These are phyloP conservation scores for Wickerhamomyces canadensis DNA, from an alignment of 805 yeast species.

Conservation along the genomic window DNA sequence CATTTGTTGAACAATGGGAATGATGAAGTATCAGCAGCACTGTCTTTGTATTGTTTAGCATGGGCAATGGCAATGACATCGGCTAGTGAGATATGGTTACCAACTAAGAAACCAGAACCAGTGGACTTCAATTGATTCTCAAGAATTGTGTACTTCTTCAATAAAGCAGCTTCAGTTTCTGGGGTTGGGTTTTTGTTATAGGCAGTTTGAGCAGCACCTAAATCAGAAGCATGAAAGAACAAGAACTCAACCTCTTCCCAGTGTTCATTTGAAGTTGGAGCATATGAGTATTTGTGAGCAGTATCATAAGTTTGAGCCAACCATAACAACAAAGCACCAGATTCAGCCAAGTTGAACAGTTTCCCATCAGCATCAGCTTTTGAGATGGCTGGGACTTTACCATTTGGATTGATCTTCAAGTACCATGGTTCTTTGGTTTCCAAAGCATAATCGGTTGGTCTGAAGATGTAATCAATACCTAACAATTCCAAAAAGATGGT, in stretches of 20 bases:
- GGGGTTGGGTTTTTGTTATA: conserved; percentile 34
- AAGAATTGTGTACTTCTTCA: conserved; percentile 44
- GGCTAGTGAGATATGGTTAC: conserved; percentile 52
- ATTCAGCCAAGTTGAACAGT: conserved; percentile 42
- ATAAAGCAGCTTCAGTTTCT: conserved; percentile 21
- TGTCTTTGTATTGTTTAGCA: conserved; percentile 8
- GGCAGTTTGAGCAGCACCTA: conserved; percentile 61
- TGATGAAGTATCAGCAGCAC: conserved; percentile 4
- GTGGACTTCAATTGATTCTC: conserved; percentile 42
- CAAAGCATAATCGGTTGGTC: conserved; percentile 34
- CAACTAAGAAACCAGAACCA: conserved; percentile 47
- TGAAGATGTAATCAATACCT: conserved; percentile 26
- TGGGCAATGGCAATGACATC: conserved; percentile 43
- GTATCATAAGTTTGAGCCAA: conserved; percentile 54
- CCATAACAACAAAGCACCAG: conserved; percentile 57
- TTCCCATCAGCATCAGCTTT: conserved; percentile 33
- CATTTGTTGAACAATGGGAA: conserved; percentile 14
- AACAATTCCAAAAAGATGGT: conserved; percentile 31
- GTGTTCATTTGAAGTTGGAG: conserved; percentile 35
- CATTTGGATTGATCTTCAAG: conserved; percentile 51
- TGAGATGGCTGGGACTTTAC: conserved; percentile 52
- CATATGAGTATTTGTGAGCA: conserved; percentile 35
- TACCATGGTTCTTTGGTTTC: conserved; percentile 55
- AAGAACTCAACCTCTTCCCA: conserved; percentile 47
- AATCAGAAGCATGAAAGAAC: conserved; percentile 51